Conservation (phyloP, 768 basidiomycete genomes). For the Pleurotus salmoneostramineus region DNA sequence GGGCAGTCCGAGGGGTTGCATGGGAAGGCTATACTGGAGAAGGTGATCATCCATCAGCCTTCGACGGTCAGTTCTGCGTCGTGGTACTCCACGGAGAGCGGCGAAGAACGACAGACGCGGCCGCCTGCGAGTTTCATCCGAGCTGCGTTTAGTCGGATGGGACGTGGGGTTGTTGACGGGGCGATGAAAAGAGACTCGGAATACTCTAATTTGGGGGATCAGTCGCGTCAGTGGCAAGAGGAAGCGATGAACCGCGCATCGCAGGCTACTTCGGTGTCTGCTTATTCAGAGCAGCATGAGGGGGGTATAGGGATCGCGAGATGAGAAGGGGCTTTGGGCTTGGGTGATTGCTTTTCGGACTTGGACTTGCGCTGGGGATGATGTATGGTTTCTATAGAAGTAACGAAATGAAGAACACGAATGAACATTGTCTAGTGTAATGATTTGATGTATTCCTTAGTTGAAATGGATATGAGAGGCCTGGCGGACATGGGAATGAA, state of each 20-base stretch:
- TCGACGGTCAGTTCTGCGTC: conserved; percentile 25
- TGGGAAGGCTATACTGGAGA: conserved; percentile 4
- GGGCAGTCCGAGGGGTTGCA: background rate
- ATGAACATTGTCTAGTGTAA: conserved; percentile 28
- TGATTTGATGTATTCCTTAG: conserved; percentile 62
- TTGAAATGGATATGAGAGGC: conserved; percentile 4
- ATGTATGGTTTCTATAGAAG: background rate
- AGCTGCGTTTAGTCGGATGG: conserved; percentile 28
- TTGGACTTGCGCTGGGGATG: background rate
- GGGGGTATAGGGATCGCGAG: background rate
- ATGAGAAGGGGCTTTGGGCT: background rate
- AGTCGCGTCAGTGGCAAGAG: background rate
- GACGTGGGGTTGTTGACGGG: conserved; percentile 12
- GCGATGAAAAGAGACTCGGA: conserved; percentile 11
- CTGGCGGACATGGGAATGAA: background rate
- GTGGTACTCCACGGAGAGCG: conserved; percentile 25
- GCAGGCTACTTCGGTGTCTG: conserved; percentile 3
- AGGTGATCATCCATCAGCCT: conserved; percentile 19
- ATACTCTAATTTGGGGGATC: conserved; percentile 8
- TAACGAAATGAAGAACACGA: background rate
- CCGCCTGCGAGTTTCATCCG: conserved; percentile 28
- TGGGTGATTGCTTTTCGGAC: background rate
- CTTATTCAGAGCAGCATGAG: conserved; percentile 1
- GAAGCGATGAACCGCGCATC: background rate
- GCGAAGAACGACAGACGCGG: conserved; percentile 22